These are phyloP conservation scores for Trypanosoma lewisi DNA, from an alignment of 208 protist genomes.

Conservation along the genomic window DNA sequence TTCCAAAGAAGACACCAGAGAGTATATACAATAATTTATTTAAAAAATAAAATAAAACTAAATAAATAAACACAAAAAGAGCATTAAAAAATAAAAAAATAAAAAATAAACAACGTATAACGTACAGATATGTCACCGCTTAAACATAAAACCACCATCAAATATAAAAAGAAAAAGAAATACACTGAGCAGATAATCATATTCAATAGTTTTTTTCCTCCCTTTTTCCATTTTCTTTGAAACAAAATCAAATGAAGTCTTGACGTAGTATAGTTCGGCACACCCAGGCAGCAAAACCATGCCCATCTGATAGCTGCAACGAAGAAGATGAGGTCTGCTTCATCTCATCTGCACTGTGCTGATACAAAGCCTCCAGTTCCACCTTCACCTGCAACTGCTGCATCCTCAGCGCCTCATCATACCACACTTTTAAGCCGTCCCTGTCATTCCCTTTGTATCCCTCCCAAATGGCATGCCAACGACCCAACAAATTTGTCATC, in stretches of 20 bases:
- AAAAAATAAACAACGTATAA: no score
- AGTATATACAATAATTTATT: no score
- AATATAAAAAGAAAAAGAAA: no score
- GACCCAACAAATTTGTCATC: conserved; percentile 29
- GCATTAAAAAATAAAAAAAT: no score
- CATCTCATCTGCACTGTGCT: conserved; percentile 2
- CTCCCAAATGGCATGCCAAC: conserved; percentile 6
- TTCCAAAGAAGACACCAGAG: no score
- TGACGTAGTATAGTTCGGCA: conserved; percentile 34
- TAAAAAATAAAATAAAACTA: no score
- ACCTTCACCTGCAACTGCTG: conserved; percentile 28
- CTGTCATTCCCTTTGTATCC: not conserved
- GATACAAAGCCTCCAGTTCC: conserved; percentile 46
- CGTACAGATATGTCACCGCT: no score
- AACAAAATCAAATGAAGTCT: conserved; percentile 29
- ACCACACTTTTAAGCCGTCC: conserved; percentile 16
- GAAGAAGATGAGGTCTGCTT: not conserved
- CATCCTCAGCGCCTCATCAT: conserved; percentile 33
- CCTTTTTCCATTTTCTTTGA: not conserved
- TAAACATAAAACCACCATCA: no score
- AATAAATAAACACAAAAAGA: no score
- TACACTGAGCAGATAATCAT: no score
- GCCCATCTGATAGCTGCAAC: not conserved
- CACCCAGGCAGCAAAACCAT: conserved; percentile 37
- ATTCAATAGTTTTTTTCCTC: not conserved